Base-by-base conservation (phyloP, 2,329 filamentous ascomycete species). In the Cercospora sojina region DNA sequence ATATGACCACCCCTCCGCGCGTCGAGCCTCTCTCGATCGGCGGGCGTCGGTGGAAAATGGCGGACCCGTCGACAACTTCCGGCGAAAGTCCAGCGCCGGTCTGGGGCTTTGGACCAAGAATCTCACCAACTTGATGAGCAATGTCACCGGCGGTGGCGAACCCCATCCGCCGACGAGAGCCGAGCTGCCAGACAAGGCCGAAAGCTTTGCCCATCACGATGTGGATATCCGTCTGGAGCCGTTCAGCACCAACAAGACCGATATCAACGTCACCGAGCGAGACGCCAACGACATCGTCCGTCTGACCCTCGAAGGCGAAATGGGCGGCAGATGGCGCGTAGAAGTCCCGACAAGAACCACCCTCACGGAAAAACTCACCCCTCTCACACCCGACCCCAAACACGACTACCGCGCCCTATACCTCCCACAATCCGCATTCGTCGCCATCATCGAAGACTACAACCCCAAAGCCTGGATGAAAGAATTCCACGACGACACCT, bases 381-480 rank as follows among this genome's bases (percentile, higher is more conserved):
- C 81, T 0, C 70, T 83, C 12, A 75, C 74, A 1, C 75, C 76
- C 9, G 77, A 79, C 56, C 78, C 80, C 7, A 77, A 77, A 35
- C 74, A 77, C 35, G 76, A 76, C 7, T 82, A 80, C 66, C 79
- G 77, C 9, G 81, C 78, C 6, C 73, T 84, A 5, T 84, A 80
- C 71, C 76, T 82, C 58, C 76, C 77, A 9, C 64, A 69, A 0
- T 63, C 71, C 5, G 64, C 74, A 18, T 78, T 84, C 73, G 76
- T 89, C 64, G 77, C 85, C 47, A 82, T 98, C 67, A 88, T 90
- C 79, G 91, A 88, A 68, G 92, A 88, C 5, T 85, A 89, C 16
- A 84, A 87, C 62, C 85, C 93, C 59, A 77, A 87, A 68, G 80
- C 83, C 62, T 97, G 95, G 95, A 98, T 98, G 93, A 80, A 83